A percentile compares a stretch with the other conserved stretches of the same genome.
These are phyloP conservation scores for Penicillium cataractarum DNA, from an alignment of 495 filamentous ascomycete genomes.

Conservation along the genomic window DNA sequence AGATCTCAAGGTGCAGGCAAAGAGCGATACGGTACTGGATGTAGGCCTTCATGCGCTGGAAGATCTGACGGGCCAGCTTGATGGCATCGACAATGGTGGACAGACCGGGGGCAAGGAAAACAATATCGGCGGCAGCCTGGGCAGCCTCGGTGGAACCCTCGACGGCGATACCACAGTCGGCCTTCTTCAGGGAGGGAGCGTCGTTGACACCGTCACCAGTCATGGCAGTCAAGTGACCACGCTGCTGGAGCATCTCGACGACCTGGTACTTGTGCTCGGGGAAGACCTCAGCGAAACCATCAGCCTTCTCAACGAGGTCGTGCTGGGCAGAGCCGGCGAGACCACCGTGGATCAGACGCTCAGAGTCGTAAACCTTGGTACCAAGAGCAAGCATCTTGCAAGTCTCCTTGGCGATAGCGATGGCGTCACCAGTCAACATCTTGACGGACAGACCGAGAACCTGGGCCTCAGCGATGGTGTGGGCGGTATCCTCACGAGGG, in stretches of 20 bases:
- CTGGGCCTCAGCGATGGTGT: slow-evolving; percentile 77
- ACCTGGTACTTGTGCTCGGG: slow-evolving; percentile 81
- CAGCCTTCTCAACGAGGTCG: slow-evolving; percentile 75
- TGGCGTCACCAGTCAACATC: slow-evolving; percentile 81
- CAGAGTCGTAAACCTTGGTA: slow-evolving; percentile 79
- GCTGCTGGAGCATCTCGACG: slow-evolving; percentile 75
- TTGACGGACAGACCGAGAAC: slow-evolving; percentile 75
- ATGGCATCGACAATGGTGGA: slow-evolving; percentile 76
- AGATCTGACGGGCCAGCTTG: slow-evolving; percentile 78
- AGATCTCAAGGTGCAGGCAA: slow-evolving; percentile 76
- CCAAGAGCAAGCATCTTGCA: slow-evolving; percentile 79
- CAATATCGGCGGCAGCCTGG: slow-evolving; percentile 77
- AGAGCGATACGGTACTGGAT: slow-evolving; percentile 82
- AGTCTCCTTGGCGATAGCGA: slow-evolving; percentile 79
- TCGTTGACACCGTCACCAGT: slow-evolving; percentile 79
- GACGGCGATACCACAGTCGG: slow-evolving; percentile 77
- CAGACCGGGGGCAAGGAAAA: slow-evolving; percentile 79
- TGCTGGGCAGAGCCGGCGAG: slow-evolving; percentile 72
- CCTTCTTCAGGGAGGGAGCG: slow-evolving; percentile 73
- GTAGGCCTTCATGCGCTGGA: slow-evolving; percentile 83
- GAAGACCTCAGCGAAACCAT: slow-evolving; percentile 78
- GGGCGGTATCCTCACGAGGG: slow-evolving; percentile 75
- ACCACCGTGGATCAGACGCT: slow-evolving; percentile 74
- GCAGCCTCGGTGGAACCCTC: slow-evolving; percentile 77
- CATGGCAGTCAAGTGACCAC: slow-evolving; percentile 76